Conservation (phyloP, 1,139 yeast genomes). For the Arxiozyma slooffiae region DNA sequence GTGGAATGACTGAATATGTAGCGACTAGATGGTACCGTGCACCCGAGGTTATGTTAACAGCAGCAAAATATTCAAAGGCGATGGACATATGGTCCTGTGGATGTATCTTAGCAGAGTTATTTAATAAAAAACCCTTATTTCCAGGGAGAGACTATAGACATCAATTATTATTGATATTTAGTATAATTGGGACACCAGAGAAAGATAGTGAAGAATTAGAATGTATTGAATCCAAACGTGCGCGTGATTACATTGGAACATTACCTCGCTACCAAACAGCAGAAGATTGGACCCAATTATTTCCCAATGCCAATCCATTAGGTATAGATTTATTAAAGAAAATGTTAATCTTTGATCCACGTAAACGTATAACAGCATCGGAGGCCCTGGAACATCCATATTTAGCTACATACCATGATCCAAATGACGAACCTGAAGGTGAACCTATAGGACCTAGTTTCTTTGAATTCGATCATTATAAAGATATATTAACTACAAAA, state of each 20-base stretch:
- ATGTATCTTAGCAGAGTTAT: constrained; percentile 88
- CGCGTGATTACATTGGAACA: constrained; percentile 73
- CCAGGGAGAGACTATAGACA: constrained; percentile 94
- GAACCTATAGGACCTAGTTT: constrained; percentile 64
- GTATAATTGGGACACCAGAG: constrained; percentile 81
- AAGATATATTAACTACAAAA: constrained; percentile 57
- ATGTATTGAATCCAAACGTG: constrained; percentile 72
- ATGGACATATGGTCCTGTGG: constrained; percentile 97
- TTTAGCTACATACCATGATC: constrained; percentile 67
- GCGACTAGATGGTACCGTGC: constrained; percentile 98
- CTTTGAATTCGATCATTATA: constrained; percentile 71
- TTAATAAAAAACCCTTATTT: constrained; percentile 75
- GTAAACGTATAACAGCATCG: constrained; percentile 64
- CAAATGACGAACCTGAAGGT: constrained; percentile 73
- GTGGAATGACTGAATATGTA: constrained; percentile 84
- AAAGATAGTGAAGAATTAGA: constrained; percentile 73
- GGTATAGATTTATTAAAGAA: constrained; percentile 72
- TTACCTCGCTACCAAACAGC: constrained; percentile 48
- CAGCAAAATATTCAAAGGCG: constrained; percentile 87
- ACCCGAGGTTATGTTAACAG: constrained; percentile 92
- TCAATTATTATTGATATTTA: constrained; percentile 78
- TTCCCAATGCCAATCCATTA: constrained; percentile 48
- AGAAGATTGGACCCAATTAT: constrained; percentile 44
- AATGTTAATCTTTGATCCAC: constrained; percentile 73
- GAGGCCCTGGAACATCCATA: constrained; percentile 81